phyloP scores from a whole-genome alignment of 225 moss, liverwort and hornwort species.

The Pseudoscleropodium purum region DNA sequence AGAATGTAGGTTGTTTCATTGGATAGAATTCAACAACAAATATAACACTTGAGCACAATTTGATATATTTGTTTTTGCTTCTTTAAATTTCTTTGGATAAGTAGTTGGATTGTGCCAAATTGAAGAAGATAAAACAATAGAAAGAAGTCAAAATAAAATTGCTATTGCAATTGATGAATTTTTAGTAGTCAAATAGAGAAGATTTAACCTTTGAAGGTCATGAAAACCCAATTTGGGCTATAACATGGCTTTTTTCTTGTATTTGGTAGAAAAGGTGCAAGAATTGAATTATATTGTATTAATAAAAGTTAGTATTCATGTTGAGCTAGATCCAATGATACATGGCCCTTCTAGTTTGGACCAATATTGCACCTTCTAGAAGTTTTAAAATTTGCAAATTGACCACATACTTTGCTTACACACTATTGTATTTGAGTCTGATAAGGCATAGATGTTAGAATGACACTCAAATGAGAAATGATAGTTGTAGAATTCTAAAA shows the following conservation, averaged over 20 bases:
- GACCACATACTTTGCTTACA: neutral
- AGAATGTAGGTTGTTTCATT: neutral
- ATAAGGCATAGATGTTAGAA: neutral
- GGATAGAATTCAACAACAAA: neutral
- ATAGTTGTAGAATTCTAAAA: neutral
- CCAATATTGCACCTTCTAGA: neutral
- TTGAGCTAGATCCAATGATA: fast-evolving
- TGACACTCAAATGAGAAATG: neutral
- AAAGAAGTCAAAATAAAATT: neutral
- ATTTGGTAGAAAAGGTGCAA: neutral
- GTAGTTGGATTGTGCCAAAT: neutral
- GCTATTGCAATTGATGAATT: neutral
- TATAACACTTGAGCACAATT: neutral
- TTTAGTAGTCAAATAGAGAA: fast-evolving
- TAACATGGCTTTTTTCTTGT: neutral
- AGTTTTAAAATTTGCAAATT: neutral
- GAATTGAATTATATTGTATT: neutral
- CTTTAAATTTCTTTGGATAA: neutral
- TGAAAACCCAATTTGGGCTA: fast-evolving
- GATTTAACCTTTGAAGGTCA: neutral
- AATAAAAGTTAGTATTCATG: neutral
- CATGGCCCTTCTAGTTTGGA: neutral
- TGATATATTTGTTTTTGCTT: neutral
- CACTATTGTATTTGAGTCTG: neutral
- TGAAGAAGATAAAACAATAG: neutral